These are phyloP conservation scores for Yueomyces sinensis DNA, from an alignment of 805 yeast species.

Conservation along the genomic window DNA sequence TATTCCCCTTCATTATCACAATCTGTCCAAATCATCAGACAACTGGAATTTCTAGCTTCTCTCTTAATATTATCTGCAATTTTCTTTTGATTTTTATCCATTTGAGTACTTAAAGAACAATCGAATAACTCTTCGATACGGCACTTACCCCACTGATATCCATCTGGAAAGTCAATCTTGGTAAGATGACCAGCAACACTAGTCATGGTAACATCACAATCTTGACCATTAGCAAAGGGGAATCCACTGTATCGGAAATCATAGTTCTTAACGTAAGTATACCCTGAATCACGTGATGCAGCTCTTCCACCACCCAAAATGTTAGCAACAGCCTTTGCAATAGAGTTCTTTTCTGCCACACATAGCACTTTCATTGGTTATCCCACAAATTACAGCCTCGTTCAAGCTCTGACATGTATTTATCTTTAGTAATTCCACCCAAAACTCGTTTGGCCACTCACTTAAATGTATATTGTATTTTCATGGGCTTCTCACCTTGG, in stretches of 20 bases:
- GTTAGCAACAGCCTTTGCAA: slow-evolving; percentile 62
- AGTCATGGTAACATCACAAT: slow-evolving; percentile 78
- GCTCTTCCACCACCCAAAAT: slow-evolving; percentile 65
- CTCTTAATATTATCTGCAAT: slow-evolving; percentile 53
- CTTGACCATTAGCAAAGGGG: slow-evolving; percentile 29
- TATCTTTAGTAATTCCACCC: too few species aligned
- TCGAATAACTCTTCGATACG: slow-evolving; percentile 54
- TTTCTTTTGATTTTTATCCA: slow-evolving; percentile 29
- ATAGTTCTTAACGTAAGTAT: slow-evolving; percentile 64
- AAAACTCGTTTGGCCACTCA: too few species aligned
- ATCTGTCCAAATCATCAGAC: slow-evolving; percentile 93
- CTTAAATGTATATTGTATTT: too few species aligned
- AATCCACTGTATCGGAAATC: slow-evolving; percentile 50
- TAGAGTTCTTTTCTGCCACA: slow-evolving; percentile 95
- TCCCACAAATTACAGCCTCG: too few species aligned
- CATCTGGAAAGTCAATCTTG: slow-evolving; percentile 42
- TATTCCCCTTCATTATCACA: slow-evolving; percentile 96
- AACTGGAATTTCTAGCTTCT: slow-evolving; percentile 48
- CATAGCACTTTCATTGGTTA: slow-evolving; percentile 82
- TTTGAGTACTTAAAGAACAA: slow-evolving; percentile 44
- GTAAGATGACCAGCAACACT: slow-evolving; percentile 82
- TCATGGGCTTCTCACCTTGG: too few species aligned
- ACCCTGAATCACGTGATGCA: slow-evolving; percentile 33
- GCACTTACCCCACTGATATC: slow-evolving; percentile 52
- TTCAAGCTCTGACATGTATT: too few species aligned